These are phyloP conservation scores for Exophiala phaeomuriformis DNA, from an alignment of 2,329 filamentous ascomycete species.

Conservation along the genomic window DNA sequence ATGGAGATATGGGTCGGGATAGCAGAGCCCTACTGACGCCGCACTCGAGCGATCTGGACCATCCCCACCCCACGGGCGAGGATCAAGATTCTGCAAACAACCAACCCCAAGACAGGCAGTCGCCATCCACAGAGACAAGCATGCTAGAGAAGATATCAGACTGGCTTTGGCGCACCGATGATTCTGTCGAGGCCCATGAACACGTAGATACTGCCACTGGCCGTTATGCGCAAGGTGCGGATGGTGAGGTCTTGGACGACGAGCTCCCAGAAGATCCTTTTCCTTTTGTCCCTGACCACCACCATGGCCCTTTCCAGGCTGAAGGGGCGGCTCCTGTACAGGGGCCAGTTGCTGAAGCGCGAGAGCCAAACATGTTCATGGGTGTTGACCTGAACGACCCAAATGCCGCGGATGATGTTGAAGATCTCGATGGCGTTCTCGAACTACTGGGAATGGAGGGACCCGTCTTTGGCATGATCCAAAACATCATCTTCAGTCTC, in stretches of 20 bases:
- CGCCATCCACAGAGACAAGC: neutral
- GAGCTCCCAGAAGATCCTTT: conserved; percentile 55
- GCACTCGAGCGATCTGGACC: conserved; percentile 9
- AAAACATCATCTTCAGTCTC: conserved; percentile 91
- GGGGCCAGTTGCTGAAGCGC: conserved; percentile 5
- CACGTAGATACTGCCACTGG: conserved; percentile 30
- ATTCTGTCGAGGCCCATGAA: conserved; percentile 33
- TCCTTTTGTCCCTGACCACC: conserved; percentile 51
- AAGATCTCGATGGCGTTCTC: conserved; percentile 93
- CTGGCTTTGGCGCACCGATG: conserved; percentile 43
- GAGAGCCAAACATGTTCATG: conserved; percentile 48
- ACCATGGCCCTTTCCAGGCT: conserved; percentile 10
- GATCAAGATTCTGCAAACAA: neutral
- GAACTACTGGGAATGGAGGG: conserved; percentile 96
- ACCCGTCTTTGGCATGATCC: conserved; percentile 77
- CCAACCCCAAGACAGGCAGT: neutral
- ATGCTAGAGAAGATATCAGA: conserved; percentile 30
- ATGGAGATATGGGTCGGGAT: conserved; percentile 9
- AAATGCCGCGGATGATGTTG: conserved; percentile 60
- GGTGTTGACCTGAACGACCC: conserved; percentile 60
- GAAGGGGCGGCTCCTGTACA: neutral
- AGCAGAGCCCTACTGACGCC: conserved; percentile 8
- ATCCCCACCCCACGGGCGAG: neutral
- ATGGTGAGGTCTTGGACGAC: conserved; percentile 57
- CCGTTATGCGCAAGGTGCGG: conserved; percentile 19